These are phyloP conservation scores for Parachlorella kessleri DNA, from an alignment of 139 green algal genomes.

Conservation along the genomic window DNA sequence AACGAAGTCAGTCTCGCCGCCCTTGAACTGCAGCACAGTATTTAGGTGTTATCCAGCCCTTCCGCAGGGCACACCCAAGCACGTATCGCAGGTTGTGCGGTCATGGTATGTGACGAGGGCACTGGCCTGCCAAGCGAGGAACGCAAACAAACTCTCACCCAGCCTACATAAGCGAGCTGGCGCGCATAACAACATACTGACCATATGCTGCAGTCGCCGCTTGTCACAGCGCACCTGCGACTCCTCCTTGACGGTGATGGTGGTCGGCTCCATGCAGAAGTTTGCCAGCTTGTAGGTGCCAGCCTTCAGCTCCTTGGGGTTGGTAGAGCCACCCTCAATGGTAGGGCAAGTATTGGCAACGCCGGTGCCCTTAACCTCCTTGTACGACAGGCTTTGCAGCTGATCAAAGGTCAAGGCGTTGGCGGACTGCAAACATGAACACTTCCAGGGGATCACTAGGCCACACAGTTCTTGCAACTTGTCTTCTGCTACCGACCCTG, in stretches of 20 bases:
- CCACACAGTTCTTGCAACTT: not conserved
- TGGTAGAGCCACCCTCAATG: constrained; percentile 72
- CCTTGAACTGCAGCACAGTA: constrained; percentile 74
- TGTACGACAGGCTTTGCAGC: constrained; percentile 96
- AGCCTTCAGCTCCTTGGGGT: constrained; percentile 85
- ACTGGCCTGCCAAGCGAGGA: too few species aligned
- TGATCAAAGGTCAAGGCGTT: constrained; percentile 94
- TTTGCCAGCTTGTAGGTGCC: constrained; percentile 94
- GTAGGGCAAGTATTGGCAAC: constrained; percentile 99
- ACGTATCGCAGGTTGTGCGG: too few species aligned
- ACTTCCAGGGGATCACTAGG: not conserved
- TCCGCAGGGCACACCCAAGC: too few species aligned
- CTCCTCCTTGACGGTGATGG: constrained; percentile 92
- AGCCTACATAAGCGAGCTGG: not conserved
- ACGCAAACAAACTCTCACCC: too few species aligned
- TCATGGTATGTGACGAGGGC: too few species aligned
- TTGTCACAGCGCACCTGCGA: constrained; percentile 41
- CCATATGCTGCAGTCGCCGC: too few species aligned
- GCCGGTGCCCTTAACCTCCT: constrained; percentile 98
- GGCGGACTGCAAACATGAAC: constrained; percentile 50
- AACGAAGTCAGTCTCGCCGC: constrained; percentile 87
- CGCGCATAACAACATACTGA: not conserved
- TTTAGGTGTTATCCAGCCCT: too few species aligned
- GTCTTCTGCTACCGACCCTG: not conserved
- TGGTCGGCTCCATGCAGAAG: constrained; percentile 99